phyloP scores from a whole-genome alignment of 2,329 filamentous ascomycete genomes.

The Aspergillus flavus region DNA sequence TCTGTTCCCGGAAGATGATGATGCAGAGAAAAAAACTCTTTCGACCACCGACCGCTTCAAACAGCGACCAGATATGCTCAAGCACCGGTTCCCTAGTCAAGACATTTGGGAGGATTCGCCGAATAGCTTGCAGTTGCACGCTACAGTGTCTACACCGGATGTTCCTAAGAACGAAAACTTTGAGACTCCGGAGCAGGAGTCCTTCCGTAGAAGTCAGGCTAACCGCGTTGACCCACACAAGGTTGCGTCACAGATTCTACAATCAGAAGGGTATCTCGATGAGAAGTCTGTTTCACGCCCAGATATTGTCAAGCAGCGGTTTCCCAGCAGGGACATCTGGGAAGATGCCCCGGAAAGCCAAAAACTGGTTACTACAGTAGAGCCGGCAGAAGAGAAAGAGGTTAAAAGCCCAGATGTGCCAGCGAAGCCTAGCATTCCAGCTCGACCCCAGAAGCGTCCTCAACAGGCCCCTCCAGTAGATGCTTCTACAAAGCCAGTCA shows the following conservation, averaged over 20 bases:
- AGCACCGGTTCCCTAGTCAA: conserved; percentile 83
- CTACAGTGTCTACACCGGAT: conserved; percentile 84
- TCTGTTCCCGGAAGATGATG: conserved; percentile 79
- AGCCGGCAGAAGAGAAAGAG: conserved; percentile 56
- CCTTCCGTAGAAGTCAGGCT: conserved; percentile 43
- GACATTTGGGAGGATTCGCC: conserved; percentile 98
- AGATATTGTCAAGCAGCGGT: conserved; percentile 64
- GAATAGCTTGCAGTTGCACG: conserved; percentile 73
- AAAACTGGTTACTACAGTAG: conserved; percentile 70
- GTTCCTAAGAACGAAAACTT: conserved; percentile 50
- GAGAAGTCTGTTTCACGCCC: conserved; percentile 48
- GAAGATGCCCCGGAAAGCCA: conserved; percentile 88
- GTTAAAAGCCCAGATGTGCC: conserved; percentile 43
- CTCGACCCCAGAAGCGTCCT: conserved; percentile 37
- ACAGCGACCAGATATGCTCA: conserved; percentile 54
- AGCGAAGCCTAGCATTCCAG: conserved; percentile 36
- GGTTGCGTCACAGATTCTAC: conserved; percentile 37
- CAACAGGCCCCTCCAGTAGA: conserved; percentile 36
- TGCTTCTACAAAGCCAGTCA: conserved; percentile 37
- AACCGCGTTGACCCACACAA: conserved; percentile 42
- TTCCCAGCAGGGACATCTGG: conserved; percentile 92
- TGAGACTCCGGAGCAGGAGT: conserved; percentile 54
- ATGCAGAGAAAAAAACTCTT: conserved; percentile 56
- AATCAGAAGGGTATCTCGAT: conserved; percentile 28
- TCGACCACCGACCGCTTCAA: conserved; percentile 61